phyloP scores from a whole-genome alignment of 2,329 filamentous ascomycete genomes.

The Delphinella strobiligena region DNA sequence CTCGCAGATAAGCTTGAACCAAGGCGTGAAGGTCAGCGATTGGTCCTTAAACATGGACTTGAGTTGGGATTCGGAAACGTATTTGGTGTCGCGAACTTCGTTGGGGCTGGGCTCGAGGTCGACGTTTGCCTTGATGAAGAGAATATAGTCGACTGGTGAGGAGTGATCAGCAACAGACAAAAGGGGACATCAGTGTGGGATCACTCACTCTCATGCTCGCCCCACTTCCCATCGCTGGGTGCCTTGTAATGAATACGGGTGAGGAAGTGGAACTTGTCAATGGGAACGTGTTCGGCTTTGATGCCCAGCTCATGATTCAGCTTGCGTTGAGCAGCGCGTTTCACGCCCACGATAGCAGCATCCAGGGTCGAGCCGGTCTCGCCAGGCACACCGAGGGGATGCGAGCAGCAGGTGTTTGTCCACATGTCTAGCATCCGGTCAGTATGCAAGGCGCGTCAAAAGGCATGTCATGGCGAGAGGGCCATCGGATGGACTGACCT shows the following conservation, averaged over 20 bases:
- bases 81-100: conserved; percentile 75
- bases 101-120: conserved; percentile 73
- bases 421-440: conserved; percentile 58
- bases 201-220: conserved; percentile 86
- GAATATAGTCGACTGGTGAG: conserved; percentile 79
- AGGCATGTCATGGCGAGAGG: too few species aligned
- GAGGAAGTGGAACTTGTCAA: conserved; percentile 86
- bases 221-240: conserved; percentile 94
- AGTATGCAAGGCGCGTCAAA: too few species aligned
- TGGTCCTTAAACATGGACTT: conserved; percentile 77
- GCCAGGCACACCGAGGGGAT: conserved; percentile 79
- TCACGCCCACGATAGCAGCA: conserved; percentile 73
- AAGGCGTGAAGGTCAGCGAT: conserved; percentile 78
- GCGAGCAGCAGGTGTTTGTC: conserved; percentile 99
- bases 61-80: conserved; percentile 70
- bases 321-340: conserved; percentile 85
- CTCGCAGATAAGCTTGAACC: conserved; percentile 99
- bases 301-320: conserved; percentile 92
- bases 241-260: conserved; percentile 98
- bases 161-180: conserved; percentile 13
- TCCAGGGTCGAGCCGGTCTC: conserved; percentile 78
- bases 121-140: conserved; percentile 93
- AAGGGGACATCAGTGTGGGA: neutral
- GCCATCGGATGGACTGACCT: too few species aligned
- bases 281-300: conserved; percentile 72